Conservation (phyloP, 441 rosid genomes). For the Erysimum pusillum region DNA sequence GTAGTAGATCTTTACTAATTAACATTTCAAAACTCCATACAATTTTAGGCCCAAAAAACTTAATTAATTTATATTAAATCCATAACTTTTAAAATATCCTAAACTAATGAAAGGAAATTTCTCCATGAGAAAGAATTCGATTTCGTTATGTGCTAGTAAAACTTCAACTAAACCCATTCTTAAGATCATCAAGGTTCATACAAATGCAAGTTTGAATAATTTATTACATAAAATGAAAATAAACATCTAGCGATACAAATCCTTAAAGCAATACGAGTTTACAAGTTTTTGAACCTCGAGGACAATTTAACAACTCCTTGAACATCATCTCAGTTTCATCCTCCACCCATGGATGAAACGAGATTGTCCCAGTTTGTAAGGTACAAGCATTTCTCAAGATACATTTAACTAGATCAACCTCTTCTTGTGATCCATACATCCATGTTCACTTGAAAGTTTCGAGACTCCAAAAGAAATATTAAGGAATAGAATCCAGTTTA, state of each 20-base stretch:
- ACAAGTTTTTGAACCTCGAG: background rate
- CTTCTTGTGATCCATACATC: background rate
- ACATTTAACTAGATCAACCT: slow-evolving; percentile 3
- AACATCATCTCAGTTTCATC: background rate
- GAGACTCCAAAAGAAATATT: slow-evolving; percentile 9
- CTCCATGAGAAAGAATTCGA: no score
- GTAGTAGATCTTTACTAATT: no score
- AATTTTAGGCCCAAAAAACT: no score
- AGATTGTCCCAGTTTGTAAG: slow-evolving; percentile 2
- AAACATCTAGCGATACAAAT: no score
- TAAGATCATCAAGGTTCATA: background rate
- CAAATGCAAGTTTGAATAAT: background rate
- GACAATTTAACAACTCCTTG: background rate
- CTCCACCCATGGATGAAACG: background rate
- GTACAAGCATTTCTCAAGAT: slow-evolving; percentile 5
- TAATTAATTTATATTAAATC: no score
- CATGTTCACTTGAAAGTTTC: slow-evolving; percentile 16
- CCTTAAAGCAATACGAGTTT: background rate
- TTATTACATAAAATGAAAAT: no score
- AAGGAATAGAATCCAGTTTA: slow-evolving; percentile 2
- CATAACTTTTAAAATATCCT: no score
- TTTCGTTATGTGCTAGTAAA: background rate
- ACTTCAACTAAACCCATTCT: background rate
- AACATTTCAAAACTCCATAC: no score
- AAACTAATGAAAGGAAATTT: no score